Base-by-base conservation (phyloP, 805 yeast genomes). In the Yamadazyma paraphyllophila region DNA sequence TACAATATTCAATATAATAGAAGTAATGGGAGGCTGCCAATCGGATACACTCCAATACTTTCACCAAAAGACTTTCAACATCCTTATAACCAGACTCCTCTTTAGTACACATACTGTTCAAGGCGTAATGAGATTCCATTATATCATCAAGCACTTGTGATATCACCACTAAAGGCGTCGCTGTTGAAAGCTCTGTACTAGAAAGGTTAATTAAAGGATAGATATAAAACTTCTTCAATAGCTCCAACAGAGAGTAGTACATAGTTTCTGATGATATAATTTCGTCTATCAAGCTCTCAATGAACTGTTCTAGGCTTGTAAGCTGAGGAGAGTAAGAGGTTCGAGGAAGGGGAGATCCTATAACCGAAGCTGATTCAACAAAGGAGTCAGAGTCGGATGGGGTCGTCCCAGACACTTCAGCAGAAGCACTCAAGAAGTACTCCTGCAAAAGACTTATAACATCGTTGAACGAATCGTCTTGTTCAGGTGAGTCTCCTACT, bases 261-360 rank as follows among this genome's bases (percentile, higher is more conserved):
- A 61, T 62, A 20, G 63, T 67, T 52, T 81, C 86, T 10, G 79
- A 78, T 11, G 67, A 67, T 0, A 74, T 44, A 4, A 80, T 55
- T 54, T 81, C 86, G 45, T 75, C 71, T n/a, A 75, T 50, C 1
- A 65, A 47, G 8, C 15, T 10, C 10, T 26, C 27, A 2, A 44
- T 27, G 24, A 26, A 32, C 8, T 10, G 12, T 31, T 44, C 43
- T n/a, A 20, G 7, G 4, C 12, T n/a, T 11, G 24, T 29, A 3
- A 27, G 12, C 9, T 24, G 14, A 11, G 45, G 67, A 2, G 66
- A 57, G 9, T 50, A 50, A 15, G 36, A 15, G 9, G 29, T 37
- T n/a, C 11, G n/a, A 4, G 51, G 51, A n/a, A 26, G 13, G 7
- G 54, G 54, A 8, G 40, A 37, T n/a, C 12, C 34, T 30, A 39